A percentile compares a stretch with the other conserved stretches of the same genome.
These are phyloP conservation scores for Colletotrichum karsti DNA, from an alignment of 2,329 filamentous ascomycete genomes.

Conservation along the genomic window DNA sequence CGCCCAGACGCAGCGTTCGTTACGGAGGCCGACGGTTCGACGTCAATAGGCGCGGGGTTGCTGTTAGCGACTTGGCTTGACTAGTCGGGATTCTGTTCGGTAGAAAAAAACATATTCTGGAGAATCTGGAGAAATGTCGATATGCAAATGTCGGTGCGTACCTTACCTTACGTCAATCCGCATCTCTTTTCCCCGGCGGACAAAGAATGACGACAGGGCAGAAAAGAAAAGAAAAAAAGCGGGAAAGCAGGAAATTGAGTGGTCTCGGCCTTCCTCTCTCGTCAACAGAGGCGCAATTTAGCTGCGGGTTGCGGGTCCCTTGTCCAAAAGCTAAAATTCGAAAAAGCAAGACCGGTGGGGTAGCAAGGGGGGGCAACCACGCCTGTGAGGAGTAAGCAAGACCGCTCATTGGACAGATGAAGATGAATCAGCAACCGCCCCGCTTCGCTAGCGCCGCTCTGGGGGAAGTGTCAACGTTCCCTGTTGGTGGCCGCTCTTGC, in stretches of 20 bases:
- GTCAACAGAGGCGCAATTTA: conserved; percentile 10
- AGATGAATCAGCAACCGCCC: not conserved
- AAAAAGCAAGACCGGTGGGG: conserved; percentile 15
- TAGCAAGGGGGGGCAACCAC: not conserved
- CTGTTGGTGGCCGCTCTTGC: not conserved
- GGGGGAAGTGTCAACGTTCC: not conserved
- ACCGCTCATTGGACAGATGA: not conserved
- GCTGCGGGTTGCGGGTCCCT: not conserved
- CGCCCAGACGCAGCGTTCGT: not conserved
- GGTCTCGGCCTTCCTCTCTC: not conserved
- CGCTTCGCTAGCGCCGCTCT: not conserved
- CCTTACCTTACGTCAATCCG: not conserved
- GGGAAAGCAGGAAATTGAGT: not conserved
- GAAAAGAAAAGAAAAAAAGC: not conserved
- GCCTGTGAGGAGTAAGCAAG: not conserved
- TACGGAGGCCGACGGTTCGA: not conserved
- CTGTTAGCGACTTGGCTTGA: not conserved
- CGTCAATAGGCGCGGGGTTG: not conserved
- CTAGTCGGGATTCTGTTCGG: not conserved
- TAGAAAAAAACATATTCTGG: too few species aligned
- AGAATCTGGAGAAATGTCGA: too few species aligned
- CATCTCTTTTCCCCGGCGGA: not conserved
- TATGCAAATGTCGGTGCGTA: not conserved
- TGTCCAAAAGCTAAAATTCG: conserved; percentile 11
- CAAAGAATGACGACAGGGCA: not conserved